Base-by-base conservation (phyloP, 2,329 filamentous ascomycete species). In the Sporothrix schenckii region DNA sequence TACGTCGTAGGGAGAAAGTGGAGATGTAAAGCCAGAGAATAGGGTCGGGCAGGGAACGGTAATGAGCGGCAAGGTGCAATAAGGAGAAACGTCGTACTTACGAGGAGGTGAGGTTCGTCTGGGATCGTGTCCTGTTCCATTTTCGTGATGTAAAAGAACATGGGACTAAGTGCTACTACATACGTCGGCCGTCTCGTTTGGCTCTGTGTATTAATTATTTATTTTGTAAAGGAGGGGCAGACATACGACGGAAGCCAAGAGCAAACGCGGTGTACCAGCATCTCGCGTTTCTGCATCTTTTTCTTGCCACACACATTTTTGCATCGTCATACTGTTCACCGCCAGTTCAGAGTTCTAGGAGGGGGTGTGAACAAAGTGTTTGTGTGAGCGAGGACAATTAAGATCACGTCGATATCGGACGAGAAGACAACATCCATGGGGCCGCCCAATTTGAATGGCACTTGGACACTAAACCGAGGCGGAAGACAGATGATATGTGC, bases 41-140 rank as follows among this genome's bases (percentile, higher is more conserved):
- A 21, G 13, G 10, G 56, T 9, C 4, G 34, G 34, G 34, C 34
- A 34, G 9, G 34, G 34, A 34, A 34, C 34, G 34, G 34, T 34
- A 34, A 34, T 4, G 34, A 34, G 34, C 34, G 34, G 34, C 9
- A 34, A 34, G 34, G 34, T 9, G 34, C 34, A n/a, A 21, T 10
- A 21, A 54, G 58, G 39, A 63, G 21, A 63, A 47, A 27, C 13
- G 58, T 63, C 58, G 58, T 63, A 63, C 21, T n/a, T 63, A 63
- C 58, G 39, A 63, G 21, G 58, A 61, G 11, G 21, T 47, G 44
- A 24, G 58, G 34, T 16, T 61, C 47, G n/a, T 44, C 58, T 34
- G n/a, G 58, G n/a, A 49, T 34, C 34, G 56, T 41, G 47, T 61
- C 27, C 13, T 61, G 11, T 61, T 61, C 14, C 21, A 39, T 44